Base-by-base conservation (phyloP, 2,329 filamentous ascomycete species). In the Cryphonectria nitschkei region DNA sequence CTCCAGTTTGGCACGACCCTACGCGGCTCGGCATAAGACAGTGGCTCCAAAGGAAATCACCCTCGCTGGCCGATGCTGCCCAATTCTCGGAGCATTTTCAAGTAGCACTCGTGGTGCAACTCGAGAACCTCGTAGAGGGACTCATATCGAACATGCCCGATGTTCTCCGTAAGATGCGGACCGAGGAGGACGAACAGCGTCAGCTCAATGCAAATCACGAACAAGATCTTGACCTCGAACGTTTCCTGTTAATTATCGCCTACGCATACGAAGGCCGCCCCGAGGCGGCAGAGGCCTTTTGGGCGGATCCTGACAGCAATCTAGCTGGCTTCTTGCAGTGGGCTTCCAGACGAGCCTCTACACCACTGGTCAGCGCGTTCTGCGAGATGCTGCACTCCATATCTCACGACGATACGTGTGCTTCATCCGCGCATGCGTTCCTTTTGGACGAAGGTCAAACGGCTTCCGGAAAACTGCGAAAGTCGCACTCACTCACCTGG, bases 91-190 rank as follows among this genome's bases (percentile, higher is more conserved):
- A 87, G 8, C 90, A 90, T 74, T 94, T 98, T 78, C 91, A 93
- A 73, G 78, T 85, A 8, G 84, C 92, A 32, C 81, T 97, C 39
- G 93, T 95, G 88, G 87, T 91, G 71, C 93, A 95, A 77, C 82
- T 98, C 13, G 95, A 98, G 78, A 87, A 88, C 0, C 97, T 98
- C 77, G 89, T 95, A 9, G 95, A 98, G 78, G 92, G 93, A 6
- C 97, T 97, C 78, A 97, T 99, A 75, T 93, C 94, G 0, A 97
- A 99, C 77, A 92, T 98, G 83, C 96, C 96, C 0, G 95, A 98
- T 81, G 92, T 96, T 3, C 86, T 99, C 61, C 90, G 95, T 68
- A 93, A 90, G 79, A 84, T 98, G 41, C 93, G 95, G 73, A 88
- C 90, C 1, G 94, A 97, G 72, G 95, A 98, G 80, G 95, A 98